Base-by-base conservation (phyloP, 1,139 yeast genomes). In the Scheffersomyces illinoinensis region DNA sequence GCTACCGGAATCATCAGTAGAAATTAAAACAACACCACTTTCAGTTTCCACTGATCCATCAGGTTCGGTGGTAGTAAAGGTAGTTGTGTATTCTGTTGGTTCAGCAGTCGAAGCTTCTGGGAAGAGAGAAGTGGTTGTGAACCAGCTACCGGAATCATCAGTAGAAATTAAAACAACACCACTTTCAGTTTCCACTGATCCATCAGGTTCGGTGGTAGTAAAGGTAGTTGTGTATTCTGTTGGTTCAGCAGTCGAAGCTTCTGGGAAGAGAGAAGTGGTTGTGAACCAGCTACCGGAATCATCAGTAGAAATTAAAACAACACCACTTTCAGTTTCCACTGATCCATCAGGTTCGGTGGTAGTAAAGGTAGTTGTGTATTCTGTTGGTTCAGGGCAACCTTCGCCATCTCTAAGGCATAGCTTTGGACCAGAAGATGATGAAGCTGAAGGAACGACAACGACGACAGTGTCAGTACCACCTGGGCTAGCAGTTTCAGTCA, bases 21-120 rank as follows among this genome's bases (percentile, higher is more conserved):
- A 58, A 19, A 65, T 61, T 47, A 54, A 43, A 7, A 63, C 67
- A 21, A 58, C 59, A 33, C 63, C 69, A 50, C 64, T 56, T 18
- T 58, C 61, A 23, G 68, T 66, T 21, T 46, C 50, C 0, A 33
- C 21, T 4, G 46, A 12, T 6, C 51, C 55, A 47, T 53, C 24
- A n/a, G 26, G 14, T 46, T 53, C 47, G 47, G 55, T 53, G 17
- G 52, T 47, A 14, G 55, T 24, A 52, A 47, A 12, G 23, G 58
- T 56, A 12, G 58, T 56, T 26, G 58, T 56, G 55, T 53, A 56
- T n/a, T 54, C 58, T 19, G 56, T 56, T 18, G 54, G 50, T 10
- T 48, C 33, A 21, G 21, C 21, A 21, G 2, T 21, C 21, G 21
- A 21, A 23, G 12, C 66, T 21, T 21, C 21, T 21, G 21, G 21